A percentile compares a stretch with the other conserved stretches of the same genome.
Evolutionary conservation across 2,329 filamentous ascomycete species (phyloP).

Genomic region (Dryadomyces sulphureus): DNA sequence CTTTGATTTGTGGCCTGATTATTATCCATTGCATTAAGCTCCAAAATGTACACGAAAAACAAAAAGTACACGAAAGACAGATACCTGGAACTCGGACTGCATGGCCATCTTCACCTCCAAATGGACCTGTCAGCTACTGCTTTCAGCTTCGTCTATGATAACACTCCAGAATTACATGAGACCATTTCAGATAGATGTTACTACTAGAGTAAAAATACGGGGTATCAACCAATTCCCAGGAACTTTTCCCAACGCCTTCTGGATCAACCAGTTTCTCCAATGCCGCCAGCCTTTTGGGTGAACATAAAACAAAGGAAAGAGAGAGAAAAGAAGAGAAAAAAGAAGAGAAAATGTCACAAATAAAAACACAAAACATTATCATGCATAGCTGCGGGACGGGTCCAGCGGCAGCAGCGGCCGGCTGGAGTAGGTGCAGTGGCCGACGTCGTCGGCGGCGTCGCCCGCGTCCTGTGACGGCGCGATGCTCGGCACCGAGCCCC

Average conservation of each 20-base stretch:
- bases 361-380: neutral
- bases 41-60: too few relatives aligned
- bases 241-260: neutral
- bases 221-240: neutral
- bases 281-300: too few relatives aligned
- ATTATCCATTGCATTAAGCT: too few relatives aligned
- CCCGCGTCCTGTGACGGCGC: constrained; percentile 14
- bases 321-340: neutral
- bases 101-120: too few relatives aligned
- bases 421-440: constrained; percentile 30
- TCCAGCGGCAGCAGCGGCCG: constrained; percentile 20
- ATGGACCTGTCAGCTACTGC: too few relatives aligned
- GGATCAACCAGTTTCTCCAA: neutral
- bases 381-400: constrained; percentile 24
- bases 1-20: too few relatives aligned
- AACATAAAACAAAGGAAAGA: neutral
- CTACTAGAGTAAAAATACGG: neutral
- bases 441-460: constrained; percentile 12
- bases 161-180: too few relatives aligned
- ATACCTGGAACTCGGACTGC: too few relatives aligned
- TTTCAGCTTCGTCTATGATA: too few relatives aligned
- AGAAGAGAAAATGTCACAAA: neutral
- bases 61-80: too few relatives aligned
- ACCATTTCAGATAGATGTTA: too few relatives aligned
- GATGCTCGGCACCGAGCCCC: constrained; percentile 26